These are phyloP conservation scores for Russula sp. DNA, from an alignment of 768 basidiomycete species.

Conservation along the genomic window DNA sequence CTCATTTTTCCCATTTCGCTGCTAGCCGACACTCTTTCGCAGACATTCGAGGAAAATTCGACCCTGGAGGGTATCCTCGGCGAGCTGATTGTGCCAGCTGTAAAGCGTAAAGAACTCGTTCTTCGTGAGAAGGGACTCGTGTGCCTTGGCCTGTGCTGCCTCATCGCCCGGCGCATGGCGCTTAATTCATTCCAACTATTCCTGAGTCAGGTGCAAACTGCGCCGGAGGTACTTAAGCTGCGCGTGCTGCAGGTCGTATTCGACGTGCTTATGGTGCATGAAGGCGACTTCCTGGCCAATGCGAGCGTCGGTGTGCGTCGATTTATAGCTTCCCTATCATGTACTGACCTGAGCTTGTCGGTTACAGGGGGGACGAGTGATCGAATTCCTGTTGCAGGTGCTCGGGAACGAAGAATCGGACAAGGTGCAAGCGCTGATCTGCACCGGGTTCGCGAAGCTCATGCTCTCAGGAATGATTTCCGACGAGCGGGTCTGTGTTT, in stretches of 20 bases:
- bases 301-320: conserved; percentile 29
- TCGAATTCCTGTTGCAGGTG: conserved; percentile 58
- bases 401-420: conserved; percentile 51
- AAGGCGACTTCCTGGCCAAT: conserved; percentile 53
- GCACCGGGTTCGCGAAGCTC: conserved; percentile 81
- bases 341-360: background rate
- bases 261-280: conserved; percentile 83
- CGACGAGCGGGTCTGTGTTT: conserved; percentile 55
- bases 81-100: conserved; percentile 87
- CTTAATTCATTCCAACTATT: conserved; percentile 72
- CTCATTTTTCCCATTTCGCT: conserved; percentile 9
- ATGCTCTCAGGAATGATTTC: conserved; percentile 69
- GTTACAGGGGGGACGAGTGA: conserved; percentile 46
- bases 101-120: conserved; percentile 78
- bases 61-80: conserved; percentile 61
- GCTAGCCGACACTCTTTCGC: background rate
- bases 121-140: conserved; percentile 78
- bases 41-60: conserved; percentile 63
- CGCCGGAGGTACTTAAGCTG: conserved; percentile 59
- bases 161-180: conserved; percentile 77
- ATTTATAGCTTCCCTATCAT: background rate
- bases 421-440: conserved; percentile 64
- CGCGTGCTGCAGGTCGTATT: conserved; percentile 76
- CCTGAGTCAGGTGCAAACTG: conserved; percentile 60
- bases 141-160: conserved; percentile 76